phyloP scores from a whole-genome alignment of 225 moss, liverwort and hornwort genomes.

The Pseudisothecium myosuroides region DNA sequence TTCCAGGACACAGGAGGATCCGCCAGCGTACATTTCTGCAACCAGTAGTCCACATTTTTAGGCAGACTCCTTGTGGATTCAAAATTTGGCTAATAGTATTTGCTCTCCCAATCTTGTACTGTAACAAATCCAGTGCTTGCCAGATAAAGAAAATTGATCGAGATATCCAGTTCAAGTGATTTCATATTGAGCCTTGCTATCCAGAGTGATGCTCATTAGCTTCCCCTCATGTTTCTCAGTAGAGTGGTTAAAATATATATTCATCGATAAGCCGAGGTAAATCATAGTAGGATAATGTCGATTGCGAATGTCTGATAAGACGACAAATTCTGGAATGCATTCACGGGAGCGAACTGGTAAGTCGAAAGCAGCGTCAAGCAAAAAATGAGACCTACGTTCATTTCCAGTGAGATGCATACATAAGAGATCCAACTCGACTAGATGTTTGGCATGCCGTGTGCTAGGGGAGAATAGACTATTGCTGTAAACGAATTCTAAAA shows the following conservation, averaged over 20 bases:
- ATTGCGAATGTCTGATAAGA: not conserved
- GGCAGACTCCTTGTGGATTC: not conserved
- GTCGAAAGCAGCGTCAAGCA: not conserved
- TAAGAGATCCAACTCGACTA: not conserved
- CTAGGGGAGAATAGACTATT: not conserved
- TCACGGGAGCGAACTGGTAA: not conserved
- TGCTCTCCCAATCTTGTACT: not conserved
- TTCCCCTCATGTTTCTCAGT: not conserved
- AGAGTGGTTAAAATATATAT: not conserved
- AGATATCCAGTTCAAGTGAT: not conserved
- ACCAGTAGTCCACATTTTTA: not conserved
- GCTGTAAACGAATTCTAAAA: not conserved
- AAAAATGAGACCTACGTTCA: not conserved
- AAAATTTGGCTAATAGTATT: not conserved
- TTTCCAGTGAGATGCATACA: not conserved
- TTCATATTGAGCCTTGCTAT: not conserved
- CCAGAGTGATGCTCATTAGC: not conserved
- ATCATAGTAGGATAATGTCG: not conserved
- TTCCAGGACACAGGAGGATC: constrained; percentile 53
- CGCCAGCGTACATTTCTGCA: constrained; percentile 33
- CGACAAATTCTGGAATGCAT: not conserved
- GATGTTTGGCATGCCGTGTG: not conserved
- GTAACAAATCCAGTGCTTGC: not conserved
- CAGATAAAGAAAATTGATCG: not conserved
- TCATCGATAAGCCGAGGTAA: not conserved